These are phyloP conservation scores for Morella rubra DNA, from an alignment of 306 rosid genomes.

Conservation along the genomic window DNA sequence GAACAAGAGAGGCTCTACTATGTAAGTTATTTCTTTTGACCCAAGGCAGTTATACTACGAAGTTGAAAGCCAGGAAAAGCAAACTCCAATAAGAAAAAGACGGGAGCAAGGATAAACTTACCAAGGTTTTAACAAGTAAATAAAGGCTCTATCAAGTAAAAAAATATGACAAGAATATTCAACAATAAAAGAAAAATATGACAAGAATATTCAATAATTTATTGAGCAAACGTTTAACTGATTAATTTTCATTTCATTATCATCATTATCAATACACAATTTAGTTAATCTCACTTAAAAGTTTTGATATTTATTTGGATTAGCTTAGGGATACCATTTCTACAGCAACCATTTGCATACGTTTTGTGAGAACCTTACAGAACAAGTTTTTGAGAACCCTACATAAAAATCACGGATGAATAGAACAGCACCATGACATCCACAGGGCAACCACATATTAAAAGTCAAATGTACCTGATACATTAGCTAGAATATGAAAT, in stretches of 20 bases:
- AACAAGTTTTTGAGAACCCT: not conserved
- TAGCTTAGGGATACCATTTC: not conserved
- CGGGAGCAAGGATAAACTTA: not conserved
- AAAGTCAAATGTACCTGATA: not conserved
- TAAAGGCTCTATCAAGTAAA: slow-evolving; percentile 9
- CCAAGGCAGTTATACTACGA: slow-evolving; percentile 2
- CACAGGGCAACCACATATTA: not conserved
- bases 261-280: not conserved
- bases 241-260: not conserved
- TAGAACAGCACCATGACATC: not conserved
- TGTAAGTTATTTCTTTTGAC: not conserved
- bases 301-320: not conserved
- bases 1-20: not conserved
- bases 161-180: not conserved
- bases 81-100: slow-evolving; percentile 17
- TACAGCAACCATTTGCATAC: not conserved
- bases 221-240: not conserved
- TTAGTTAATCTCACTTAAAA: not conserved
- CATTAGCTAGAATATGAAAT: not conserved
- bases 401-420: not conserved
- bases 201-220: too few relatives aligned
- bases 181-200: not conserved
- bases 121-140: not conserved
- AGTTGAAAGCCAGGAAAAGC: slow-evolving; percentile 9
- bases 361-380: not conserved